Evolutionary conservation across 192 early-diverging fungal genomes (phyloP).

Genomic region (Anaeromyces robustus): DNA sequence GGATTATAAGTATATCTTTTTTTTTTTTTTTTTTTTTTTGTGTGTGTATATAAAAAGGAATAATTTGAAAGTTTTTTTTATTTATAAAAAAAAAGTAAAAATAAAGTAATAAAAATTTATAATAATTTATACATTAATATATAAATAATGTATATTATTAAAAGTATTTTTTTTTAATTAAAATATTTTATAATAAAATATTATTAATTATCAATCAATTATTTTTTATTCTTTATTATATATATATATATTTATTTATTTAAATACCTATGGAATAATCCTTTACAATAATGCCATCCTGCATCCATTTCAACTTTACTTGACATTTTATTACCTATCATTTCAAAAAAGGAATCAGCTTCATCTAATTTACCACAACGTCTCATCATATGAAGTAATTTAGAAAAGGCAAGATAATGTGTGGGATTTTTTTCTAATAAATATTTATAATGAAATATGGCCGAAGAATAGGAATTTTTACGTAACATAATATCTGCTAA

Average conservation of each 20-base stretch:
- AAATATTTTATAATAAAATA: no score
- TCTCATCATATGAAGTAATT: slow-evolving; percentile 25
- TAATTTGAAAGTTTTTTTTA: no score
- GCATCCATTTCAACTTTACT: slow-evolving; percentile 17
- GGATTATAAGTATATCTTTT: slow-evolving; percentile 23
- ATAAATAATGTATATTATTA: no score
- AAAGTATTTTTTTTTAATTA: no score
- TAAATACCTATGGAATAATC: slow-evolving; percentile 20
- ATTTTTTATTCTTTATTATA: not conserved
- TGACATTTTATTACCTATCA: slow-evolving; percentile 11
- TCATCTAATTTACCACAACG: slow-evolving; percentile 24
- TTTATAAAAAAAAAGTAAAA: no score
- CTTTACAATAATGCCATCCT: slow-evolving; percentile 34
- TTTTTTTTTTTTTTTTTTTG: not conserved
- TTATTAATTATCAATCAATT: no score
- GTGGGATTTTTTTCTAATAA: slow-evolving; percentile 19
- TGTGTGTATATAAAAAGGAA: no score
- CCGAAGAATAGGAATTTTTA: slow-evolving; percentile 16
- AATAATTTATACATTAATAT: no score
- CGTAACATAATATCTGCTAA: slow-evolving; percentile 28
- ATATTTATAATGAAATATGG: slow-evolving; percentile 19
- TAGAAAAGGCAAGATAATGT: slow-evolving; percentile 15
- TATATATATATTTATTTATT: not conserved
- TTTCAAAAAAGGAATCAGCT: slow-evolving; percentile 13
- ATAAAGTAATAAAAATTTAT: no score